Conservation (phyloP, 352 stramenopile species). For the Elongisporangium anandrum region DNA sequence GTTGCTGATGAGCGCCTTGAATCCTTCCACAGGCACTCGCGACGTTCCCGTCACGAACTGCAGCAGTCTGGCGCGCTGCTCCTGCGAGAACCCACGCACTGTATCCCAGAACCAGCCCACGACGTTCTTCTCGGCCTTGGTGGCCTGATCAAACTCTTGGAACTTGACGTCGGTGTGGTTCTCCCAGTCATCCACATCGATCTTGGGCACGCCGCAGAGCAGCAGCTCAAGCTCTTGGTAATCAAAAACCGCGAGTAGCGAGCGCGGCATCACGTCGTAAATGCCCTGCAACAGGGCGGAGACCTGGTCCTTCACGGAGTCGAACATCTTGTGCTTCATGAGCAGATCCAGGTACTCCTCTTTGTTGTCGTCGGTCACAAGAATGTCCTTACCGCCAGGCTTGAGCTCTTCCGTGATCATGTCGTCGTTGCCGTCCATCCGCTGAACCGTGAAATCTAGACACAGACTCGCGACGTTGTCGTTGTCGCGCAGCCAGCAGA, state of each 20-base stretch:
- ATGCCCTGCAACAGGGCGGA: slow-evolving; percentile 89
- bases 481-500: slow-evolving; percentile 64
- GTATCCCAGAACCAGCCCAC: slow-evolving; percentile 90
- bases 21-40: slow-evolving; percentile 93
- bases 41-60: slow-evolving; percentile 91
- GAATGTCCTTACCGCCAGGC: slow-evolving; percentile 84
- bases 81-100: slow-evolving; percentile 70
- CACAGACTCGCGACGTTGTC: slow-evolving; percentile 54
- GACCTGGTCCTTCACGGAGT: slow-evolving; percentile 89
- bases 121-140: slow-evolving; percentile 50
- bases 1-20: slow-evolving; percentile 83
- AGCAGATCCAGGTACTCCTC: slow-evolving; percentile 95
- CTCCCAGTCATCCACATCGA: slow-evolving; percentile 90
- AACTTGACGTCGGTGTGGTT: slow-evolving; percentile 81
- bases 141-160: slow-evolving; percentile 59
- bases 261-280: slow-evolving; percentile 87
- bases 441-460: slow-evolving; percentile 74
- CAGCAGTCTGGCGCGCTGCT: slow-evolving; percentile 82
- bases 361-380: slow-evolving; percentile 93
- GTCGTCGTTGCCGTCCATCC: slow-evolving; percentile 35
- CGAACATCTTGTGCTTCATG: slow-evolving; percentile 92
- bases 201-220: slow-evolving; percentile 86
- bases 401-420: slow-evolving; percentile 87
- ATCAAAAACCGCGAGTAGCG: slow-evolving; percentile 88
- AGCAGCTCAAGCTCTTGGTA: slow-evolving; percentile 96